phyloP scores from a whole-genome alignment of 371 early-diverging fungal species.

The Rhizopus microsporus region DNA sequence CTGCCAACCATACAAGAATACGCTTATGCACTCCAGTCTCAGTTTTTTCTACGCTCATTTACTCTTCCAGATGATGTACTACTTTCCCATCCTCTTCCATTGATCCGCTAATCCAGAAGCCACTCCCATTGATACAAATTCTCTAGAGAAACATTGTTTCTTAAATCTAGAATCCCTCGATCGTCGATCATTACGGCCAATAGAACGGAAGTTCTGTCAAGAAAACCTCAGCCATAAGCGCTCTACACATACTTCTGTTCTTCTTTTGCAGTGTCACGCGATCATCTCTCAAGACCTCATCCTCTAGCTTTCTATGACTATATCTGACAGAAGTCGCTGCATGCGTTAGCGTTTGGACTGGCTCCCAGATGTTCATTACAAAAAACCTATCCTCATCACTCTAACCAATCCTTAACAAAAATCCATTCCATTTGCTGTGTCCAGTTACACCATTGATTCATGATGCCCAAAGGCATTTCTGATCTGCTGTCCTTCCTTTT shows the following conservation, averaged over 20 bases:
- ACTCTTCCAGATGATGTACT: not conserved
- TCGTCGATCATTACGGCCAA: not conserved
- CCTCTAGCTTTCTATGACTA: not conserved
- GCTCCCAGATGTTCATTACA: not conserved
- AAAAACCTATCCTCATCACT: not conserved
- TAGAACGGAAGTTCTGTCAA: not conserved
- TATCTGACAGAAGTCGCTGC: constrained; percentile 6
- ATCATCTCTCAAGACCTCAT: not conserved
- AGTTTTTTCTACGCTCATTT: not conserved
- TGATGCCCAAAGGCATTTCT: not conserved
- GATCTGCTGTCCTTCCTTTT: not conserved
- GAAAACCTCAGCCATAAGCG: not conserved
- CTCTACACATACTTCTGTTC: not conserved
- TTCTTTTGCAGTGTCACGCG: not conserved
- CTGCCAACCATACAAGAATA: not conserved
- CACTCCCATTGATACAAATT: not conserved
- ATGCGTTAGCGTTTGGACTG: constrained; percentile 15
- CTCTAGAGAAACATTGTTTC: not conserved
- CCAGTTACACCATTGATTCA: not conserved
- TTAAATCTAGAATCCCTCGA: not conserved
- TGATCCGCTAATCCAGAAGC: not conserved
- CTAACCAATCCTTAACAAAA: not conserved
- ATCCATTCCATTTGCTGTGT: not conserved
- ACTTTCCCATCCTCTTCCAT: not conserved
- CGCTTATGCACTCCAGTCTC: not conserved